These are phyloP conservation scores for Phialophora chinensis DNA, from an alignment of 2,329 filamentous ascomycete genomes.

Conservation along the genomic window DNA sequence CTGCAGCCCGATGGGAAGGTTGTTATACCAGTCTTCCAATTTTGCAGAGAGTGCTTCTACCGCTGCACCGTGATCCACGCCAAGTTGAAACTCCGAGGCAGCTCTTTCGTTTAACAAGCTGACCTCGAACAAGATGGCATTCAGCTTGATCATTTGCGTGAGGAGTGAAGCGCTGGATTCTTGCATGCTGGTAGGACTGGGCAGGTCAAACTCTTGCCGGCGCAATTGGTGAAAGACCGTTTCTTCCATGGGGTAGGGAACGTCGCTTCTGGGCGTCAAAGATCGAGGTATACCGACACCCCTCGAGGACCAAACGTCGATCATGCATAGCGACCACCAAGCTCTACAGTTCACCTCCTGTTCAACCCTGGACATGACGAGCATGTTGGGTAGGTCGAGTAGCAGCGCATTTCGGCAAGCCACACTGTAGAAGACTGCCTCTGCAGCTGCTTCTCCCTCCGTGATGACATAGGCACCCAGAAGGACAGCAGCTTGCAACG, in stretches of 20 bases:
- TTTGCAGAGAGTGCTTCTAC: slow-evolving; percentile 44
- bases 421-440: slow-evolving; percentile 49
- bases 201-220: slow-evolving; percentile 14
- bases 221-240: slow-evolving; percentile 42
- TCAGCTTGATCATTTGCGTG: slow-evolving; percentile 49
- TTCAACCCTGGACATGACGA: slow-evolving; percentile 42
- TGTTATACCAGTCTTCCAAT: slow-evolving; percentile 47
- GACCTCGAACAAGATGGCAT: slow-evolving; percentile 49
- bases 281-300: slow-evolving; percentile 47
- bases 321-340: slow-evolving; percentile 53
- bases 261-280: slow-evolving; percentile 39
- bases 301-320: slow-evolving; percentile 50
- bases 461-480: slow-evolving; percentile 48
- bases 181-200: slow-evolving; percentile 22
- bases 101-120: slow-evolving; percentile 48
- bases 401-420: slow-evolving; percentile 48
- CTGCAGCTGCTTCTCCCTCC: slow-evolving; percentile 41
- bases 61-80: slow-evolving; percentile 18
- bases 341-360: slow-evolving; percentile 47
- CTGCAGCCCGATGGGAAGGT: slow-evolving; percentile 46
- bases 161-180: slow-evolving; percentile 26
- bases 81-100: slow-evolving; percentile 35
- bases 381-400: slow-evolving; percentile 46
- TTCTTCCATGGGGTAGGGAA: slow-evolving; percentile 49
- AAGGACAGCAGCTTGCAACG: slow-evolving; percentile 51